phyloP scores from a whole-genome alignment of 192 early-diverging fungal genomes.

The Entomortierella beljakovae region DNA sequence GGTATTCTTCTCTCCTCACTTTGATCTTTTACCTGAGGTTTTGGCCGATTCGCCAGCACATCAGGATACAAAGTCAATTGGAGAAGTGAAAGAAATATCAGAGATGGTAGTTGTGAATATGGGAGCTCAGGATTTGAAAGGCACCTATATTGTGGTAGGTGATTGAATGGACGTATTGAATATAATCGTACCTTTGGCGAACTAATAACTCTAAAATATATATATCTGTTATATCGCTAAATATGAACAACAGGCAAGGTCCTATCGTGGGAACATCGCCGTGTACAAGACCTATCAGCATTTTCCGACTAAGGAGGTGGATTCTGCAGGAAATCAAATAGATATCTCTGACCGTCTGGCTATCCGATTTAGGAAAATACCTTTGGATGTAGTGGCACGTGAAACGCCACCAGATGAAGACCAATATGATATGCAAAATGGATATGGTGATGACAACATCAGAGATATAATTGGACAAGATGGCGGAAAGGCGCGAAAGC shows the following conservation, averaged over 20 bases:
- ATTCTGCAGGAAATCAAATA: slow-evolving; percentile 14
- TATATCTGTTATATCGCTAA: too few species aligned
- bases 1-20: slow-evolving; percentile 66
- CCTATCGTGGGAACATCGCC: slow-evolving; percentile 72
- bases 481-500: slow-evolving; percentile 20
- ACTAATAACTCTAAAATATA: too few species aligned
- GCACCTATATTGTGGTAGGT: slow-evolving; percentile 80
- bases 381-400: slow-evolving; percentile 71
- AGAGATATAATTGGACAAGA: slow-evolving; percentile 42
- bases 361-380: slow-evolving; percentile 72
- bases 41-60: slow-evolving; percentile 60
- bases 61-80: slow-evolving; percentile 52
- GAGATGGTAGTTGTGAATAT: slow-evolving; percentile 78
- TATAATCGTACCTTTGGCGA: too few species aligned
- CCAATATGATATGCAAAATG: slow-evolving; percentile 9
- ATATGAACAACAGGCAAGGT: too few species aligned
- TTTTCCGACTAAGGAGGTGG: slow-evolving; percentile 50
- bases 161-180: neutral
- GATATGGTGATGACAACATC: slow-evolving; percentile 38
- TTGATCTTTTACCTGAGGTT: slow-evolving; percentile 68
- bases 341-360: slow-evolving; percentile 66
- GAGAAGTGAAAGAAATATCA: slow-evolving; percentile 64
- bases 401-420: slow-evolving; percentile 57
- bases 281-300: slow-evolving; percentile 77
- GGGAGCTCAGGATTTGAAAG: slow-evolving; percentile 61